Evolutionary conservation across 2,329 filamentous ascomycete genomes (phyloP), one percentile per base, ranked within the genome.

Genomic region (Sarocladium strictum): DNA sequence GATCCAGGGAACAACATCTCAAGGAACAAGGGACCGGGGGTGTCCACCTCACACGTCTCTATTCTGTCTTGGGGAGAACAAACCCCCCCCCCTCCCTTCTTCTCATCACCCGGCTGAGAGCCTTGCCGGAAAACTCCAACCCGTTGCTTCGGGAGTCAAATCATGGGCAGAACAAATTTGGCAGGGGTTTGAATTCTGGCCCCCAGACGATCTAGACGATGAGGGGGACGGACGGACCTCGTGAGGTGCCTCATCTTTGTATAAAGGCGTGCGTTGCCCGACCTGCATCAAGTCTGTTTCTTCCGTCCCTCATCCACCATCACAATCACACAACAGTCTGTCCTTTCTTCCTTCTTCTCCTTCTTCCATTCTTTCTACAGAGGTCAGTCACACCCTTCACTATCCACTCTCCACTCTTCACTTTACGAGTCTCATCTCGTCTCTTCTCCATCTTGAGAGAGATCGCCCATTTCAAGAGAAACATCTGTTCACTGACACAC

Each of bases 271-370:
- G 10, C 3, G n/a, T 21, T 51, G 47, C 23, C 35, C 47, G 27
- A 21, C 47, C 47, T 51, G 47, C 47, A 51, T 51, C 47, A 32
- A 51, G 47, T 51, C 47, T 51, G 47, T 51, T 51, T 51, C 47
- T 35, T 51, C 19, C 17, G 17, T 14, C 27, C n/a, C 21, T 51
- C 47, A 21, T 29, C 35, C 47, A 51, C 21, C 43, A 51, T 35
- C 47, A 51, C 47, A 51, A 51, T 35, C 47, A 51, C 26, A 29
- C 26, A 51, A 51, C 47, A 51, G 47, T 51, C 47, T 51, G 47
- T 51, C 47, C 26, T 51, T 51, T 35, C 23, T 24, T 49, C 26
- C 21, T n/a, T 35, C 27, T 35, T 51, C 27, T 21, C 17, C n/a
- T 35, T 33, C 27, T 51, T 35, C 26, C n/a, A 19, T 17, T 21